Evolutionary conservation across 441 rosid species (phyloP).

Genomic region (Isatis lusitanica): DNA sequence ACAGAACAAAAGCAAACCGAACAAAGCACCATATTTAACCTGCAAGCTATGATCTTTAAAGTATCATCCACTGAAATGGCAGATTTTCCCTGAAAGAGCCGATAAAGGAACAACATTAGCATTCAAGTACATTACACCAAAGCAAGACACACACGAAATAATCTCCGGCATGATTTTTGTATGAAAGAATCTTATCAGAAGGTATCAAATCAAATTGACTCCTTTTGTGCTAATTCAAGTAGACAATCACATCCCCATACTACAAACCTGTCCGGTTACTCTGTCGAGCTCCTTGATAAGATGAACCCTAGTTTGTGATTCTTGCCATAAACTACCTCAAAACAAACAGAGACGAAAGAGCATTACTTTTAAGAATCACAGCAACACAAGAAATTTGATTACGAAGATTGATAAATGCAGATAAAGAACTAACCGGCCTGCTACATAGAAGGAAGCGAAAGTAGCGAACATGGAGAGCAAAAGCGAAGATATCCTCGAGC

Average conservation of each 20-base stretch:
- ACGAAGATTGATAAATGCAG: neutral
- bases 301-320: slow-evolving; percentile 69
- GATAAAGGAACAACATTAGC: neutral
- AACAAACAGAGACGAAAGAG: neutral
- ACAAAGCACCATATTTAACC: slow-evolving; percentile 44
- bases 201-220: neutral
- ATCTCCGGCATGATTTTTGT: no score
- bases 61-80: slow-evolving; percentile 84
- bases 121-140: neutral
- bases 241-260: slow-evolving; percentile 14
- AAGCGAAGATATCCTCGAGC: slow-evolving; percentile 54
- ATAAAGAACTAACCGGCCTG: slow-evolving; percentile 63
- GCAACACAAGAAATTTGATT: neutral
- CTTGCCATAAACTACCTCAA: slow-evolving; percentile 75
- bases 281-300: slow-evolving; percentile 67
- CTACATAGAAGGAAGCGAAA: slow-evolving; percentile 78
- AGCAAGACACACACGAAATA: neutral
- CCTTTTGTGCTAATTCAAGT: neutral
- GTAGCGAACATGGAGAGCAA: slow-evolving; percentile 71
- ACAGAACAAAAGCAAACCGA: neutral
- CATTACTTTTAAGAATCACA: neutral
- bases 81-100: slow-evolving; percentile 58
- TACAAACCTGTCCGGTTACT: slow-evolving; percentile 63
- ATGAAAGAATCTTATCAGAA: no score
- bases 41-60: slow-evolving; percentile 79